These are phyloP conservation scores for Trichophyton rubrum DNA, from an alignment of 2,329 filamentous ascomycete genomes.

Conservation along the genomic window DNA sequence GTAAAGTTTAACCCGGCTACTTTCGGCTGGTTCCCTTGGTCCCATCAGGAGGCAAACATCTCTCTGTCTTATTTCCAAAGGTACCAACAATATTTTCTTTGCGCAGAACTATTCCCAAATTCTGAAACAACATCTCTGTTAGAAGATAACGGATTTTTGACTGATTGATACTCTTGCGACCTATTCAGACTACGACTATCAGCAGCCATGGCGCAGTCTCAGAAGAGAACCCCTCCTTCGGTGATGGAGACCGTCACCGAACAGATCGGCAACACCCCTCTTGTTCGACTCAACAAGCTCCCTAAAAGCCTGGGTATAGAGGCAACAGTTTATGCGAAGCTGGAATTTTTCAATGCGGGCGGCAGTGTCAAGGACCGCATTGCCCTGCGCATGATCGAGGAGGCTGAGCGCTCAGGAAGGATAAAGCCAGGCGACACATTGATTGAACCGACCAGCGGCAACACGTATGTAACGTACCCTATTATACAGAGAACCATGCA, in stretches of 20 bases:
- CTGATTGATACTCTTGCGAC: background rate
- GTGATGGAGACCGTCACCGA: constrained; percentile 60
- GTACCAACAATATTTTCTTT: background rate
- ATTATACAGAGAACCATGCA: too few species aligned
- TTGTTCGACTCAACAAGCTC: constrained; percentile 85
- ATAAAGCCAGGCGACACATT: constrained; percentile 96
- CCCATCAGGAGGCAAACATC: background rate
- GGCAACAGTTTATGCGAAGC: constrained; percentile 78
- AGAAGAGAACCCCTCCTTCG: constrained; percentile 33
- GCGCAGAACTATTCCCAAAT: background rate
- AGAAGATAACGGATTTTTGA: background rate
- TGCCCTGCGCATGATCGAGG: constrained; percentile 92
- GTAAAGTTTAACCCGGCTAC: constrained; percentile 3
- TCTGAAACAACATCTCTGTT: background rate
- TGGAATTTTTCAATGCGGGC: constrained; percentile 87
- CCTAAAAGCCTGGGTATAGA: constrained; percentile 83
- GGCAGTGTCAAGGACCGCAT: constrained; percentile 93
- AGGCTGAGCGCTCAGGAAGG: constrained; percentile 77
- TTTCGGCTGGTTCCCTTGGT: background rate
- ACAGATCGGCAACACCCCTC: constrained; percentile 90
- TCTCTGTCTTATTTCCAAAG: background rate
- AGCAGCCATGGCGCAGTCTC: background rate
- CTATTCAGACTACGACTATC: background rate
- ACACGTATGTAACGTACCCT: constrained; percentile 47
- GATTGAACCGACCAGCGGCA: constrained; percentile 95